Percentiles rank a stretch among this genome's conserved stretches.
These are phyloP conservation scores for Coniosporium apollinis DNA, from an alignment of 495 filamentous ascomycete species.

Conservation along the genomic window DNA sequence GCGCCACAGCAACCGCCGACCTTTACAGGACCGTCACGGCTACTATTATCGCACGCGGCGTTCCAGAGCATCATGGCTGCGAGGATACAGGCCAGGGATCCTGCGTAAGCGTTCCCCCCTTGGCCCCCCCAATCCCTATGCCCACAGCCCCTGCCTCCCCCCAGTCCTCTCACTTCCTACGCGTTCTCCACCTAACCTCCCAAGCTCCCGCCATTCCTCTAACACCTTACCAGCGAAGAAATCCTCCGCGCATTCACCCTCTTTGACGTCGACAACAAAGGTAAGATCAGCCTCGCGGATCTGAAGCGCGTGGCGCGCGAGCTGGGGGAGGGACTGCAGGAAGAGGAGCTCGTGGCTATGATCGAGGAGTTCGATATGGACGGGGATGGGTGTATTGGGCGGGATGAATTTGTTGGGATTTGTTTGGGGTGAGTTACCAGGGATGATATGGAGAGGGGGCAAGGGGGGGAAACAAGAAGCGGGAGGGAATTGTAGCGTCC, in stretches of 20 bases:
- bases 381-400: constrained; percentile 73
- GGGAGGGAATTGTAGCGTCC: too few species aligned
- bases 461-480: too few species aligned
- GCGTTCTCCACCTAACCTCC: too few species aligned
- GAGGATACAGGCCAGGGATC: constrained; percentile 66
- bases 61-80: constrained; percentile 69
- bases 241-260: constrained; percentile 80
- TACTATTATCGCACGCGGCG: constrained; percentile 52
- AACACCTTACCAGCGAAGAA: constrained; percentile 55
- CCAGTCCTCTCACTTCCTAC: too few species aligned
- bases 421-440: constrained; percentile 37
- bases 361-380: constrained; percentile 97
- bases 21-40: constrained; percentile 25
- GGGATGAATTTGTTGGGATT: constrained; percentile 79
- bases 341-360: constrained; percentile 88
- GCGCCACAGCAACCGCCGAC: constrained; percentile 2
- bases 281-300: constrained; percentile 73
- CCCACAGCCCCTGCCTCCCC: too few species aligned
- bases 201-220: constrained; percentile 3
- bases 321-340: constrained; percentile 76
- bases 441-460: too few species aligned
- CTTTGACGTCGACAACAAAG: constrained; percentile 69
- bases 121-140: too few species aligned
- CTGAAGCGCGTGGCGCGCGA: constrained; percentile 75
- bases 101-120: too few species aligned